Conservation (phyloP, 352 stramenopile species). For the Phytophthora hibernalis region DNA sequence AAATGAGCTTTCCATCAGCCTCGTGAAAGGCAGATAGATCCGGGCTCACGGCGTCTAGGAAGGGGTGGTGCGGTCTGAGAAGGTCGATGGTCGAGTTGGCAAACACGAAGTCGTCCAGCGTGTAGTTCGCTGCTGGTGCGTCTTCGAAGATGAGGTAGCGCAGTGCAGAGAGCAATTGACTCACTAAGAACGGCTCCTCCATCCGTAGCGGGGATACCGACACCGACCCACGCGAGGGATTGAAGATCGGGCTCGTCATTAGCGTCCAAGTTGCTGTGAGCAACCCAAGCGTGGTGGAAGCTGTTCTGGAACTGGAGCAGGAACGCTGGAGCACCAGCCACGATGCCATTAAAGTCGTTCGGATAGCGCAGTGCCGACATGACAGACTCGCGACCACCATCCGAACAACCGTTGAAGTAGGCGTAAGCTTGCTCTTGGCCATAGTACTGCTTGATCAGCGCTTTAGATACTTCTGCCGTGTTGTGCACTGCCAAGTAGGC, state of each 20-base stretch:
- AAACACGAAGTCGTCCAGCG: constrained; percentile 43
- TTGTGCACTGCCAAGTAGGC: constrained; percentile 44
- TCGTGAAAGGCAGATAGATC: constrained; percentile 39
- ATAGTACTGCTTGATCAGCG: constrained; percentile 52
- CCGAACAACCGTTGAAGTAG: constrained; percentile 52
- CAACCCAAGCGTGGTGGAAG: constrained; percentile 42
- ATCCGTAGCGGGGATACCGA: constrained; percentile 33
- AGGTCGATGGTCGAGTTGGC: constrained; percentile 41
- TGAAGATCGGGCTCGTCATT: constrained; percentile 32
- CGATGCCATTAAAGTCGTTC: constrained; percentile 44
- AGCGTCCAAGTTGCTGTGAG: constrained; percentile 31
- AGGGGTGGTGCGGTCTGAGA: constrained; percentile 36
- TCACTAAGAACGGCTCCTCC: constrained; percentile 33
- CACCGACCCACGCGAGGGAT: constrained; percentile 34
- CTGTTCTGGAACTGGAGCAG: constrained; percentile 46
- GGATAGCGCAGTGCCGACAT: constrained; percentile 44
- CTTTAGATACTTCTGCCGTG: constrained; percentile 37
- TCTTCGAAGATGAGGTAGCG: constrained; percentile 44
- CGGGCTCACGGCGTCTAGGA: constrained; percentile 42
- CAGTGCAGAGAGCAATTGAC: constrained; percentile 32
- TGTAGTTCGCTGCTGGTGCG: constrained; percentile 31
- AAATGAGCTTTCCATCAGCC: constrained; percentile 44
- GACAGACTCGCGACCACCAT: constrained; percentile 43
- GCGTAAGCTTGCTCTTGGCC: constrained; percentile 37
- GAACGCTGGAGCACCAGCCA: constrained; percentile 42